Base-by-base conservation (phyloP, 225 moss, liverwort and hornwort genomes). In the Anthoceros angustus region DNA sequence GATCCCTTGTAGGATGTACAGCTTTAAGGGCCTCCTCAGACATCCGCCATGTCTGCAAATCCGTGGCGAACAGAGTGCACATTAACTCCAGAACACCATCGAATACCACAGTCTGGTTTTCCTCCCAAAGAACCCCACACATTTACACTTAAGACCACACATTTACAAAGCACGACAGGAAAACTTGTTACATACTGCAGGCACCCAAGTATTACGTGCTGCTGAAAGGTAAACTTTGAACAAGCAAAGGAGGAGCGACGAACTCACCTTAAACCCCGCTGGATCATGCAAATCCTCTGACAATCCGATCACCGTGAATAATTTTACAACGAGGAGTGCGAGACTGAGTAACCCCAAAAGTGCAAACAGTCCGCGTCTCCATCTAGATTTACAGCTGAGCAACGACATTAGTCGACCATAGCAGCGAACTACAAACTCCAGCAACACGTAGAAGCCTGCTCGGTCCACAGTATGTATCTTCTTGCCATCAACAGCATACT, bases 291-390 rank as follows among this genome's bases (percentile, higher is more conserved):
- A 66, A 71, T 85, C 80, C 68, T 84, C 79, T 43, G 81, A 77
- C 24, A 92, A 72, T 83, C 83, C 88, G 62, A 83, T 86, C 15
- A 82, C 76, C 0, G 88, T 86, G 5, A 80, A 80, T 62, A 84
- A 83, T 67, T 88, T 92, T 15, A 92, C 70, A 39, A 89, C 40
- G 0, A 90, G 71, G 66, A 87, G 80, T 64, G 84, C 74, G 78
- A 92, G 72, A 40, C 86, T 79, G 12, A 92, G 73, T 21, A 78
- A 66, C 41, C 82, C 72, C 42, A 88, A 83, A 39, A 92, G 70
- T 39, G 76, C 77, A 68, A 92, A 86, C 1, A 74, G 71, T 0
- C 80, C 80, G 40, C 73, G 76, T 55, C 80, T 82, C 60, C 80
- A 42, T 67, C 79, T 74, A 62, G 75, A 84, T 72, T 77, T 92